phyloP scores from a whole-genome alignment of 2,329 filamentous ascomycete species.

The Sclerotinia trifoliorum region DNA sequence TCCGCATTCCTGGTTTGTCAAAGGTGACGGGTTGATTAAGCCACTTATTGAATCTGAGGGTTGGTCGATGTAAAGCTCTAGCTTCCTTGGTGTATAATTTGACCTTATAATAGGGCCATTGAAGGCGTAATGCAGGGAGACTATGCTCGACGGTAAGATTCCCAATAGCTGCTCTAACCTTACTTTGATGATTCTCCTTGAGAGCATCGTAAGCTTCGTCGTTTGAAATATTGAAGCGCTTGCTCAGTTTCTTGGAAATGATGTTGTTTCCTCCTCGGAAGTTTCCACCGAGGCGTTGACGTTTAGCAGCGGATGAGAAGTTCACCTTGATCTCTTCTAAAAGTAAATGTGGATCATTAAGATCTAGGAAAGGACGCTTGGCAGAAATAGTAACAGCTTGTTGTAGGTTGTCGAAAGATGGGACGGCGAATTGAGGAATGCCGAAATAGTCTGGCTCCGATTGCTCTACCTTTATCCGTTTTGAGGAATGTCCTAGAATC shows the following conservation, averaged over 20 bases:
- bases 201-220: conserved; percentile 93
- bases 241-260: conserved; percentile 68
- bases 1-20: conserved; percentile 68
- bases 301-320: conserved; percentile 59
- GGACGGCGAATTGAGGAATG: conserved; percentile 59
- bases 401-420: conserved; percentile 79
- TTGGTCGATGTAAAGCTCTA: conserved; percentile 80
- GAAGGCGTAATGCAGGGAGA: conserved; percentile 83
- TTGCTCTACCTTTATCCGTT: conserved; percentile 63
- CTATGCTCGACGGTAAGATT: conserved; percentile 94
- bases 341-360: conserved; percentile 84
- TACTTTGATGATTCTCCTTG: conserved; percentile 96
- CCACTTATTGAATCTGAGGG: conserved; percentile 68
- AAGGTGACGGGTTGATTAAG: conserved; percentile 70
- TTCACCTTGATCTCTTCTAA: conserved; percentile 69
- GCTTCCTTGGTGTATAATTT: conserved; percentile 70
- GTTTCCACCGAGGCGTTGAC: conserved; percentile 48
- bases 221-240: conserved; percentile 93
- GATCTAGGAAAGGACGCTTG: conserved; percentile 77
- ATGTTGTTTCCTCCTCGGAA: conserved; percentile 67
- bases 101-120: conserved; percentile 95
- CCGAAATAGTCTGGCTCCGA: conserved; percentile 55
- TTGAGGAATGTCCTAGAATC: conserved; percentile 52
- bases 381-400: conserved; percentile 68
- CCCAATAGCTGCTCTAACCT: conserved; percentile 87